Base-by-base conservation (phyloP, 352 stramenopile species). In the Thraustochytrium sp. region DNA sequence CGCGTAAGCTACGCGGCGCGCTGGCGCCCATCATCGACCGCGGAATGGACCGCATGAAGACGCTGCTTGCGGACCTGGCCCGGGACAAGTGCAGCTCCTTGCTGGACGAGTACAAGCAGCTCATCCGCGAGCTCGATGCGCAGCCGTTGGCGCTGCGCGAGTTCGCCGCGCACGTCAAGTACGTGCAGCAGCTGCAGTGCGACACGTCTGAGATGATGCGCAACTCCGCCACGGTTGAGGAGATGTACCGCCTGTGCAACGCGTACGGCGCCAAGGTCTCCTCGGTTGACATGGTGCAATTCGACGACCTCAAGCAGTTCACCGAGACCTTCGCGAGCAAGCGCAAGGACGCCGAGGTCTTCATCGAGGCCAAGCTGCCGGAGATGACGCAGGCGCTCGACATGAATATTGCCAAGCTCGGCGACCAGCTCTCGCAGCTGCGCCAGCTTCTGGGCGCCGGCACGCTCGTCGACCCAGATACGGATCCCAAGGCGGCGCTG, bases 301-400 rank as follows among this genome's bases (percentile, higher is more conserved):
- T 89, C 9, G 87, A 89, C 36, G 87, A 90, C 42, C 75, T 97
- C 34, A 90, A 93, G 0, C 88, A 89, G 72, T 89, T 94, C 5
- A 90, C 95, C 76, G 92, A 94, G 34, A 91, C 86, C 61, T 98
- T 97, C 84, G 89, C 92, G 26, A 89, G 95, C 56, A 90, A 96
- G 68, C 95, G 93, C 0, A 90, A 95, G 21, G 89, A 90, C 8
- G 92, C 95, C 8, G 88, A 95, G 23, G 77, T 85, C 0, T 96
- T 96, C 46, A 92, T 97, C 36, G 88, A 95, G 36, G 89, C 89
- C 74, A 90, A 91, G 13, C 54, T 98, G 38, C 87, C 88, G 18
- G 94, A 97, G 26, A 98, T 98, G 94, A 94, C 91, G 0, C 89
- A 93, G 74, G 90, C 94, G 44, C 87, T 98, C 9, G 94, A 98